Evolutionary conservation across 352 stramenopile species (phyloP), one percentile per base, ranked within the genome.

Genomic region (Globisporangium camurandrum): DNA sequence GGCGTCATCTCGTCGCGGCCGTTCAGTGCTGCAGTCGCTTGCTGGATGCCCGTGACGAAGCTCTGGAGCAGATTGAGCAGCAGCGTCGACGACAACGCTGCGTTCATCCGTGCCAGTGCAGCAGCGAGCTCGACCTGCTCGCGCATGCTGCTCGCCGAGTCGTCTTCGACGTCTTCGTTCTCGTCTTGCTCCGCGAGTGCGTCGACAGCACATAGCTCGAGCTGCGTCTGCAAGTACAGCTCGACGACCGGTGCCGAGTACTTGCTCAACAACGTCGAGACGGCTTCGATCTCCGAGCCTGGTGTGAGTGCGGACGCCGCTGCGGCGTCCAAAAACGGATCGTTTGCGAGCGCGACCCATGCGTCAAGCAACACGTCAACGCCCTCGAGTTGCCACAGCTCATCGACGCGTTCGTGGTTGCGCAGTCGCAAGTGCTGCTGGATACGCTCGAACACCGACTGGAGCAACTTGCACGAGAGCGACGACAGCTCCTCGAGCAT

Each of bases 101-200:
- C 58, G 41, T 91, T 91, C 42, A 92, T 61, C 7, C 78, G 66
- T 3, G 78, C 78, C 2, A 93, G 63, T 19, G 78, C 71, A 2
- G 83, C 75, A 3, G 81, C 83, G 11, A 88, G 48, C 47, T 86
- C 81, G 46, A 85, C 74, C 44, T 93, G 80, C 31, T 92, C 83
- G 1, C 60, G 66, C 24, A 71, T 48, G 36, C 67, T 70, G 22
- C 71, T 86, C 26, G 71, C 64, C 7, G 77, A 81, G 33, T 86
- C 81, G 62, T 90, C 78, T 55, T 93, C 80, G 34, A 92, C 78
- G 31, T 93, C 80, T 64, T 93, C 80, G 37, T 90, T 71, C 60
- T 93, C 78, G 53, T 90, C 75, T 42, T 88, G 66, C 2, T 89
- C 80, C 0, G 69, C 70, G 17, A 88, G 46, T 9, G 71, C 78